phyloP scores from a whole-genome alignment of 495 filamentous ascomycete genomes.

The Articulospora tetracladia region DNA sequence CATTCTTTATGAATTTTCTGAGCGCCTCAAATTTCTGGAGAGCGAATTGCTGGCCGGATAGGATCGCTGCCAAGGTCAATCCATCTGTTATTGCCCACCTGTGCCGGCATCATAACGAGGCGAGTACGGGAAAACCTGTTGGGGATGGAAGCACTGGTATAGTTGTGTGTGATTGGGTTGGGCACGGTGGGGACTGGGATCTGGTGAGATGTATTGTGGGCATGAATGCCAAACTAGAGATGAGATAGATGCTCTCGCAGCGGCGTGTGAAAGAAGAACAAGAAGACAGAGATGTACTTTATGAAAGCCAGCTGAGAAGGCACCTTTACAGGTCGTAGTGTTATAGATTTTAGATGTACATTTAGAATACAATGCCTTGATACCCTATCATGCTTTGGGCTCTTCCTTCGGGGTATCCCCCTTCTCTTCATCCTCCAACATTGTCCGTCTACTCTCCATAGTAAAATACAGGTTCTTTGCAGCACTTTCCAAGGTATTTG shows the following conservation, averaged over 20 bases:
- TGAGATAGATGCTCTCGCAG: slow-evolving; percentile 26
- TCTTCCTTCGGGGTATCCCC: slow-evolving; percentile 30
- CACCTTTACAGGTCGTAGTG: not conserved
- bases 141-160: slow-evolving; percentile 81
- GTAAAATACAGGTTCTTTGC: slow-evolving; percentile 79
- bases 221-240: slow-evolving; percentile 76
- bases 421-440: slow-evolving; percentile 69
- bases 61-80: slow-evolving; percentile 87
- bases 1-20: slow-evolving; percentile 88
- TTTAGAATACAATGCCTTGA: slow-evolving; percentile 20
- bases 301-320: not conserved
- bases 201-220: slow-evolving; percentile 83
- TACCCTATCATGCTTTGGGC: slow-evolving; percentile 19
- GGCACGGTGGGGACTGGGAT: slow-evolving; percentile 88
- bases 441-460: slow-evolving; percentile 71
- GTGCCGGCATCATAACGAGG: slow-evolving; percentile 58
- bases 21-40: slow-evolving; percentile 93
- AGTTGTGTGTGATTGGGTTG: slow-evolving; percentile 92
- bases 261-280: not conserved
- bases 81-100: slow-evolving; percentile 80
- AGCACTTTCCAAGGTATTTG: slow-evolving; percentile 68
- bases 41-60: slow-evolving; percentile 86
- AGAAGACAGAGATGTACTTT: too few relatives aligned
- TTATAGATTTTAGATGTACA: slow-evolving; percentile 16
- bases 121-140: slow-evolving; percentile 27